These are phyloP conservation scores for Pseudopithomyces chartarum DNA, from an alignment of 2,329 filamentous ascomycete genomes.

Conservation along the genomic window DNA sequence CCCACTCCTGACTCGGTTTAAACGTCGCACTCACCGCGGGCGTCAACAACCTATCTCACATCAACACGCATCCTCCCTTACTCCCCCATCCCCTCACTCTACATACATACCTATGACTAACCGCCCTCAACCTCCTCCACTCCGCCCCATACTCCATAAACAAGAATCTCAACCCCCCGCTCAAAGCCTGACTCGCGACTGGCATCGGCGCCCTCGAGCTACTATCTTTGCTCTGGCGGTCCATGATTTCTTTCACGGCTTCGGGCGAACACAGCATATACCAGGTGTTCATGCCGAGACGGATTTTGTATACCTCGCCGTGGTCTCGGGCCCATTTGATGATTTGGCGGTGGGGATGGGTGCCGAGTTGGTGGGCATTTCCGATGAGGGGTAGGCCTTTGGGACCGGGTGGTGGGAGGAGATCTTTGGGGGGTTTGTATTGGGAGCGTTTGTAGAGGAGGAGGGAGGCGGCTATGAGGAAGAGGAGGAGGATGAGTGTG, in stretches of 20 bases:
- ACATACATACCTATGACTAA: conserved; percentile 38
- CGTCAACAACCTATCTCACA: conserved; percentile 34
- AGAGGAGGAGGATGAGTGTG: conserved; percentile 18
- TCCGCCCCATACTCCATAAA: conserved; percentile 49
- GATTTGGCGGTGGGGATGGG: conserved; percentile 37
- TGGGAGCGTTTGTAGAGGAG: conserved; percentile 16
- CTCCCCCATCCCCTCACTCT: background rate
- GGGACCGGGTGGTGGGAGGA: conserved; percentile 28
- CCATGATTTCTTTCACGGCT: conserved; percentile 52
- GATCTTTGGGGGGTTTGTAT: conserved; percentile 21
- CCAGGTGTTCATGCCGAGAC: conserved; percentile 54
- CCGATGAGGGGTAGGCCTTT: conserved; percentile 33
- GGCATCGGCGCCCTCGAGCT: conserved; percentile 46
- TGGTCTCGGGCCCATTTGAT: conserved; percentile 48
- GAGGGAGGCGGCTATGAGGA: conserved; percentile 14
- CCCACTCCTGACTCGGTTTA: conserved; percentile 52
- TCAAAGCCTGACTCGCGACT: conserved; percentile 47
- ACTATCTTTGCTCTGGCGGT: conserved; percentile 45
- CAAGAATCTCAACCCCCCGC: conserved; percentile 48
- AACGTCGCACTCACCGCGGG: conserved; percentile 46
- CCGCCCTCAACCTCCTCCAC: conserved; percentile 48
- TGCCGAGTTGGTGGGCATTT: conserved; percentile 35
- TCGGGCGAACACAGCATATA: conserved; percentile 51
- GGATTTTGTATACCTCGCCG: conserved; percentile 53
- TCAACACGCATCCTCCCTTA: too few species aligned